phyloP scores from a whole-genome alignment of 768 basidiomycete species.

The Psilocybe azurescens region DNA sequence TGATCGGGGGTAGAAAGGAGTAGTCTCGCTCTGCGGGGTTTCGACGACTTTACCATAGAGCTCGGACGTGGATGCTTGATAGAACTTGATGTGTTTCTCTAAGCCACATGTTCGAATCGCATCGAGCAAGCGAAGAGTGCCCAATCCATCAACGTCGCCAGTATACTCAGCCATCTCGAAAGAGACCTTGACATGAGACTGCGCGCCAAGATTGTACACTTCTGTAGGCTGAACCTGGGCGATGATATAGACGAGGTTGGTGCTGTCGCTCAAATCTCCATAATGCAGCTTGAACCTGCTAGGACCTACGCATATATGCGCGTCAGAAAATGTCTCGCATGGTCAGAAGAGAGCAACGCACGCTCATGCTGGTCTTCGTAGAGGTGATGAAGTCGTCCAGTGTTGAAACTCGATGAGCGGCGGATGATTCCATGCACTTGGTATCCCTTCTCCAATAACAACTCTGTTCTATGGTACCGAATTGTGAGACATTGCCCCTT shows the following conservation, averaged over 20 bases:
- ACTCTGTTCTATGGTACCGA: constrained; percentile 64
- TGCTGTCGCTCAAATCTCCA: constrained; percentile 94
- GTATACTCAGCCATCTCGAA: constrained; percentile 99
- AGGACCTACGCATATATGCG: constrained; percentile 49
- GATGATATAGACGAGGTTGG: constrained; percentile 96
- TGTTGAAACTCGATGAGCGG: constrained; percentile 98
- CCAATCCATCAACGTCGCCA: constrained; percentile 94
- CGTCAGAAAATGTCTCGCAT: constrained; percentile 5
- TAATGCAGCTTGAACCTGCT: constrained; percentile 87
- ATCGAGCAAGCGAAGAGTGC: constrained; percentile 94
- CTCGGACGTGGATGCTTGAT: constrained; percentile 97
- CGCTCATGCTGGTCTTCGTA: constrained; percentile 94
- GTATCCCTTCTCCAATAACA: constrained; percentile 87
- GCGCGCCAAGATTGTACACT: constrained; percentile 97
- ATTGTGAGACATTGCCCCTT: constrained; percentile 1
- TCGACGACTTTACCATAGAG: constrained; percentile 97
- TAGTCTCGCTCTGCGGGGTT: constrained; percentile 94
- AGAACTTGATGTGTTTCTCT: constrained; percentile 92
- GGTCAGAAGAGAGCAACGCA: constrained; percentile 40
- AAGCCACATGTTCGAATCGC: constrained; percentile 96
- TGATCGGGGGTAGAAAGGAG: constrained; percentile 97
- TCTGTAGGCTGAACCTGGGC: constrained; percentile 94
- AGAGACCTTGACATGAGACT: constrained; percentile 98
- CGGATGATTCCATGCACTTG: constrained; percentile 96
- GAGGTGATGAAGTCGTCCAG: constrained; percentile 91